Percentiles rank a stretch among this genome's conserved stretches.
Evolutionary conservation across 495 filamentous ascomycete genomes (phyloP).

Genomic region (Penicilliopsis zonata): DNA sequence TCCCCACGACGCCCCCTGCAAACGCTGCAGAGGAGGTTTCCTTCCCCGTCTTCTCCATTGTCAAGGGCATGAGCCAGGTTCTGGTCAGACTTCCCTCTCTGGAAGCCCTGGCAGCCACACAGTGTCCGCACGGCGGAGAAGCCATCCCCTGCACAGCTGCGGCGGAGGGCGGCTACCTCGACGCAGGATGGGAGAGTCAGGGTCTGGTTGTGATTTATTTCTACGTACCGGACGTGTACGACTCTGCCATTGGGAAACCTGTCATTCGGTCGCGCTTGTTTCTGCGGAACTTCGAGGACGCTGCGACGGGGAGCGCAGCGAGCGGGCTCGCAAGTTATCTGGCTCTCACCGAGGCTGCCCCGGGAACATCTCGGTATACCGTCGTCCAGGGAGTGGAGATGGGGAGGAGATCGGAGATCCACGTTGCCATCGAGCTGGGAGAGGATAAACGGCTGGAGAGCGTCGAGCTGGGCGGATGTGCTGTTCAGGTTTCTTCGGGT

Average conservation of each 20-base stretch:
- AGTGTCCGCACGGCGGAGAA: conserved; percentile 13
- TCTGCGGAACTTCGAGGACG: conserved; percentile 47
- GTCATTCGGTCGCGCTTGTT: conserved; percentile 37
- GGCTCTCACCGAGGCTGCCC: conserved; percentile 26
- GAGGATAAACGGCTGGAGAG: conserved; percentile 26
- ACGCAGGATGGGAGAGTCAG: conserved; percentile 45
- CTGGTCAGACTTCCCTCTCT: conserved; percentile 40
- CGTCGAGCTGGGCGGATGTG: conserved; percentile 42
- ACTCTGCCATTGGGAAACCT: conserved; percentile 13
- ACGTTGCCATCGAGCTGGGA: conserved; percentile 27
- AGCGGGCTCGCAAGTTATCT: conserved; percentile 47
- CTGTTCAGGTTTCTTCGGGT: conserved; percentile 48
- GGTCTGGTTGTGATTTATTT: conserved; percentile 47
- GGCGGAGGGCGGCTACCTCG: conserved; percentile 22
- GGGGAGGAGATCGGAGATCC: conserved; percentile 54
- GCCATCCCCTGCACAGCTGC: no score
- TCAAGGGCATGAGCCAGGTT: conserved; percentile 59
- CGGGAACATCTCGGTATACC: conserved; percentile 27
- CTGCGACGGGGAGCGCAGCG: conserved; percentile 59
- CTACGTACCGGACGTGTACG: conserved; percentile 35
- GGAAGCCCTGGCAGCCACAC: conserved; percentile 20
- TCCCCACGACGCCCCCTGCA: conserved; percentile 5
- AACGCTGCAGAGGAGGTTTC: neutral
- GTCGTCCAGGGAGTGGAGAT: conserved; percentile 72
- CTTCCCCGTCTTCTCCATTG: conserved; percentile 20